Percentiles rank a stretch among this genome's conserved stretches.
Conservation (phyloP, 768 basidiomycete species). For the Pluteus cervinus region DNA sequence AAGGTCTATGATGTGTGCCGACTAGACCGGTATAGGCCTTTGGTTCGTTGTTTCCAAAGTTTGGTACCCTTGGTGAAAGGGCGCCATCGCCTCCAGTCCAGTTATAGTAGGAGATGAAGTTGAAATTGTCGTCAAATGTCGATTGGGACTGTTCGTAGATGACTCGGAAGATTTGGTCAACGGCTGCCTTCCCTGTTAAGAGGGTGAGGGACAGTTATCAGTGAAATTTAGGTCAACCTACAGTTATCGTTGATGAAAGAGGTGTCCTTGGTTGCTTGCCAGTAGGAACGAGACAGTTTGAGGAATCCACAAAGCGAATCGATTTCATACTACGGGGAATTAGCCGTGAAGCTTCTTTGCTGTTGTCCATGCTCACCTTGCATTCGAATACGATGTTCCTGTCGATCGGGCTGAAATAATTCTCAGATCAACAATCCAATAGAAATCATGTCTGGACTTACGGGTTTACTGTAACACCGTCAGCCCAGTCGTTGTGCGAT, state of each 20-base stretch:
- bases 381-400: conserved; percentile 74
- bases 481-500: conserved; percentile 63
- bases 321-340: conserved; percentile 55
- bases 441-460: conserved; percentile 28
- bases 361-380: conserved; percentile 53
- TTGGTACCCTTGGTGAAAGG: conserved; percentile 57
- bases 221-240: conserved; percentile 18
- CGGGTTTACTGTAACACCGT: conserved; percentile 69
- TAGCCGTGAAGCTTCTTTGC: conserved; percentile 1
- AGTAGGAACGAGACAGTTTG: conserved; percentile 71
- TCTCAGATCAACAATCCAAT: too few relatives aligned
- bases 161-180: conserved; percentile 69
- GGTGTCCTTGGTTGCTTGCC: conserved; percentile 60
- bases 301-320: conserved; percentile 77
- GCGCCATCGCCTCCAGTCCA: conserved; percentile 72
- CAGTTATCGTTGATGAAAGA: conserved; percentile 72
- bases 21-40: conserved; percentile 71
- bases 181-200: conserved; percentile 54
- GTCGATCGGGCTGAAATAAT: conserved; percentile 48
- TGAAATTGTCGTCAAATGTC: conserved; percentile 64
- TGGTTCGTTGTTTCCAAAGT: conserved; percentile 70
- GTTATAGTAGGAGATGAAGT: conserved; percentile 73
- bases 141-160: conserved; percentile 73
- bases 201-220: conserved; percentile 5
- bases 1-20: conserved; percentile 72